Conservation (phyloP, 2,329 filamentous ascomycete genomes). For the Didymosphaeria variabile region DNA sequence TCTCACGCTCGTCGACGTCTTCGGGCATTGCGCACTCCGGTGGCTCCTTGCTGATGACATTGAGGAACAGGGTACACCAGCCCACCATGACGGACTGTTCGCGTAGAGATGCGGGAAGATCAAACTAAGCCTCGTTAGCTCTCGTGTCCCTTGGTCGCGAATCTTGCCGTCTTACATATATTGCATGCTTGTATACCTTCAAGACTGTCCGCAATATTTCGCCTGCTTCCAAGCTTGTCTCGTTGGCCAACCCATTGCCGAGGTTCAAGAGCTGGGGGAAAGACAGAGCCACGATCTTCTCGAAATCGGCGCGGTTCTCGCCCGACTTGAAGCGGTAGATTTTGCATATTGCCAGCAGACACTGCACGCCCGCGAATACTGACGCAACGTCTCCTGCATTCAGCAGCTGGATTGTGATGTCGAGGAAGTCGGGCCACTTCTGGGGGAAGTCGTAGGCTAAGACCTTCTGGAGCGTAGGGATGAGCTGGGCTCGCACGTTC, state of each 20-base stretch:
- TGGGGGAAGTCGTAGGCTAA: conserved; percentile 94
- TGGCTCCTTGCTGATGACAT: conserved; percentile 84
- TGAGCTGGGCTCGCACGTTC: conserved; percentile 88
- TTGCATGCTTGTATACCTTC: conserved; percentile 98
- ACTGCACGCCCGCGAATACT: conserved; percentile 93
- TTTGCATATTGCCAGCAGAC: conserved; percentile 90
- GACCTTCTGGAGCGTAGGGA: conserved; percentile 94
- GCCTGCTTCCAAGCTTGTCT: conserved; percentile 91
- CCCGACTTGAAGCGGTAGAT: conserved; percentile 94
- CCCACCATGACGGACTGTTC: conserved; percentile 85
- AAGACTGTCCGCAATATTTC: conserved; percentile 96
- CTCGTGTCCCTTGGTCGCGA: conserved; percentile 23
- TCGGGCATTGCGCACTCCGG: conserved; percentile 82
- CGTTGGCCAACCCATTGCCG: conserved; percentile 86
- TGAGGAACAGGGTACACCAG: conserved; percentile 95
- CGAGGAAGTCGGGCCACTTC: conserved; percentile 93
- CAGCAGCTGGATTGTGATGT: conserved; percentile 88
- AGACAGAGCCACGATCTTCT: conserved; percentile 89
- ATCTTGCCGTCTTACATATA: conserved; percentile 74
- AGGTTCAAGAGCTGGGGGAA: conserved; percentile 89
- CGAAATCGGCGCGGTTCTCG: conserved; percentile 84
- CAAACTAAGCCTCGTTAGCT: conserved; percentile 69
- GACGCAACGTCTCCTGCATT: conserved; percentile 85
- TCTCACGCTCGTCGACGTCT: conserved; percentile 83
- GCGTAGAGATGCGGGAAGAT: conserved; percentile 80